phyloP scores from a whole-genome alignment of 768 basidiomycete genomes.

The Cyathus striatus region DNA sequence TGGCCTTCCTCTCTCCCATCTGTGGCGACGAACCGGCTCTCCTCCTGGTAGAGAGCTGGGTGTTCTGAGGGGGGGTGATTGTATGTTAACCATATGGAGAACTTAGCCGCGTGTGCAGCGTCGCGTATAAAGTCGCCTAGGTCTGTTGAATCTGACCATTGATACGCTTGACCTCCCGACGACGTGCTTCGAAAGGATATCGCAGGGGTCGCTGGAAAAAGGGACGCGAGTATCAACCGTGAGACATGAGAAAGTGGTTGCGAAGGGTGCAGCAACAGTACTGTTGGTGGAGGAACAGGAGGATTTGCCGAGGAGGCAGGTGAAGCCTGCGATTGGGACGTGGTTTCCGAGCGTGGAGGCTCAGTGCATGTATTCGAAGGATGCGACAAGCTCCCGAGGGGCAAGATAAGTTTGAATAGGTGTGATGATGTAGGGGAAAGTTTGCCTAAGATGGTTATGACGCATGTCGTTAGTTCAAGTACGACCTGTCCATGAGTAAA shows the following conservation, averaged over 20 bases:
- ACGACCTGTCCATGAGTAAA: background rate
- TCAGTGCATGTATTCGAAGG: slow-evolving; percentile 8
- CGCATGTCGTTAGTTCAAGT: too few relatives aligned
- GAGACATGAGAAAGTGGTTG: slow-evolving; percentile 65
- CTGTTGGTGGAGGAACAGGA: slow-evolving; percentile 29
- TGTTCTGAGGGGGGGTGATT: background rate
- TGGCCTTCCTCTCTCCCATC: background rate
- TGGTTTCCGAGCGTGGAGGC: slow-evolving; percentile 3
- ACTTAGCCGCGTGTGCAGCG: slow-evolving; percentile 48
- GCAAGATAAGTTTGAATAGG: slow-evolving; percentile 61
- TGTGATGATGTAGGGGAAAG: slow-evolving; percentile 58
- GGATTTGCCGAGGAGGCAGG: slow-evolving; percentile 2
- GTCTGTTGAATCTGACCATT: slow-evolving; percentile 63
- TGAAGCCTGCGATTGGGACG: too few relatives aligned
- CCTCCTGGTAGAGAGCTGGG: background rate
- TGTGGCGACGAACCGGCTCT: background rate
- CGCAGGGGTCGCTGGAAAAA: slow-evolving; percentile 26
- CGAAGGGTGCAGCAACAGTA: slow-evolving; percentile 63
- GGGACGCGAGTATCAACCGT: slow-evolving; percentile 45
- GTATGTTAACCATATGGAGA: slow-evolving; percentile 41
- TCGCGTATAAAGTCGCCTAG: slow-evolving; percentile 63
- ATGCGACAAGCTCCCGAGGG: slow-evolving; percentile 28
- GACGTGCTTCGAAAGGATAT: slow-evolving; percentile 43
- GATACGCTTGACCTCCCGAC: slow-evolving; percentile 25
- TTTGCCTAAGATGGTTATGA: slow-evolving; percentile 55